Evolutionary conservation across 768 basidiomycete genomes (phyloP).

Genomic region (Crucibulum laeve): DNA sequence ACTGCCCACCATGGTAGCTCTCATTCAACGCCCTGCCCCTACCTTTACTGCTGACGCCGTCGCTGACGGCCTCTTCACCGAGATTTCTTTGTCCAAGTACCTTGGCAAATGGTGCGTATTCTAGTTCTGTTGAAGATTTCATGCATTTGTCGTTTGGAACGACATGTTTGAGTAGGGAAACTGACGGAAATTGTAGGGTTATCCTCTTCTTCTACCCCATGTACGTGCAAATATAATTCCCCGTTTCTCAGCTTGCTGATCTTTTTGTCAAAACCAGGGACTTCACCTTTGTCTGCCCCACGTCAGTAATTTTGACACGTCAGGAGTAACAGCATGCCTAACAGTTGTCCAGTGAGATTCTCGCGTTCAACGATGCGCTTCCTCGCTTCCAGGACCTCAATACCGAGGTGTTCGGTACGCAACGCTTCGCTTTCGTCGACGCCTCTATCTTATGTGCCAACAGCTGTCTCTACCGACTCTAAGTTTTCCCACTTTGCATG

Average conservation of each 20-base stretch:
- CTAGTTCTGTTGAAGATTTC: conserved; percentile 1
- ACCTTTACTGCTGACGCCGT: conserved; percentile 74
- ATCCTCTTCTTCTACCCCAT: conserved; percentile 92
- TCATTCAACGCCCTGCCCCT: conserved; percentile 84
- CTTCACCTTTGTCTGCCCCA: conserved; percentile 91
- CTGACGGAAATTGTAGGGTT: too few relatives aligned
- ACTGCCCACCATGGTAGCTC: conserved; percentile 40
- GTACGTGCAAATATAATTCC: conserved; percentile 42
- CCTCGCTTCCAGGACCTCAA: conserved; percentile 68
- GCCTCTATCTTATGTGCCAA: conserved; percentile 2
- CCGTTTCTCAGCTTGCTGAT: neutral
- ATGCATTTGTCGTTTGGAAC: neutral
- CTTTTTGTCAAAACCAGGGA: conserved; percentile 40
- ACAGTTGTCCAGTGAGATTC: conserved; percentile 59
- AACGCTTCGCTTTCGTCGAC: neutral
- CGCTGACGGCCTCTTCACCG: conserved; percentile 71
- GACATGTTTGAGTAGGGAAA: too few relatives aligned
- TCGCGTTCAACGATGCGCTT: conserved; percentile 90
- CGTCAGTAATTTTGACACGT: conserved; percentile 30
- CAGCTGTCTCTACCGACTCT: conserved; percentile 88
- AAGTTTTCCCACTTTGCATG: conserved; percentile 86
- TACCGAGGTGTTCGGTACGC: conserved; percentile 72
- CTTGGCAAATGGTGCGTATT: conserved; percentile 73
- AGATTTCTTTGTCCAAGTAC: conserved; percentile 69
- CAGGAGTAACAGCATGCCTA: neutral